phyloP scores from a whole-genome alignment of 129 eudicot species.

The Flaveria sonorensis region DNA sequence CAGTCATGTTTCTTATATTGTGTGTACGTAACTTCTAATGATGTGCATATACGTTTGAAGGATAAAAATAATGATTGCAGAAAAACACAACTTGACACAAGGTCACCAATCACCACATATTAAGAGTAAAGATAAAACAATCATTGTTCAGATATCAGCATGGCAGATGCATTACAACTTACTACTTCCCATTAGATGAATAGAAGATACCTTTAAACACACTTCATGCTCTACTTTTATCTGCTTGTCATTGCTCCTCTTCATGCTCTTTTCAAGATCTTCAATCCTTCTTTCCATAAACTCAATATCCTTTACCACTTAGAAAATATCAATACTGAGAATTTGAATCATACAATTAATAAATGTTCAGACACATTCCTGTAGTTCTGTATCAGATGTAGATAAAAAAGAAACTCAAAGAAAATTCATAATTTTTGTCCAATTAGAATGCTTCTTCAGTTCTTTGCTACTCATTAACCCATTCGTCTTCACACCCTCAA shows the following conservation, averaged over 20 bases:
- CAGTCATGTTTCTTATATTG: neutral
- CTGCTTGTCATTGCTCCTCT: conserved; percentile 98
- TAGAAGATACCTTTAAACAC: conserved; percentile 58
- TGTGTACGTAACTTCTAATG: neutral
- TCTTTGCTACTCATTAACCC: neutral
- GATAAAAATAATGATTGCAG: neutral
- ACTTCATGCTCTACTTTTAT: conserved; percentile 84
- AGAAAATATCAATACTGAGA: conserved; percentile 18
- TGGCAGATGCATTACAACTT: neutral
- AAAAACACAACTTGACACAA: neutral
- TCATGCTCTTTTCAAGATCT: conserved; percentile 98
- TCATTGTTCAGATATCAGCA: no score
- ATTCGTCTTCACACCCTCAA: neutral
- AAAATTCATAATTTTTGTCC: neutral
- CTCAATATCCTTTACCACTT: conserved; percentile 85
- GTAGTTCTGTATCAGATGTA: neutral
- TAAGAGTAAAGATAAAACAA: neutral
- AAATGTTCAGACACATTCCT: neutral
- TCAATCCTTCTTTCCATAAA: conserved; percentile 81
- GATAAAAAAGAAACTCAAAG: neutral
- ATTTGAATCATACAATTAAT: neutral
- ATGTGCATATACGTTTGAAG: neutral
- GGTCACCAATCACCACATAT: neutral
- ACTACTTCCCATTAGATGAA: neutral
- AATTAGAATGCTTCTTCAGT: no score